Evolutionary conservation across 83 land plant genomes (phyloP).

Genomic region (Thuja plicata): DNA sequence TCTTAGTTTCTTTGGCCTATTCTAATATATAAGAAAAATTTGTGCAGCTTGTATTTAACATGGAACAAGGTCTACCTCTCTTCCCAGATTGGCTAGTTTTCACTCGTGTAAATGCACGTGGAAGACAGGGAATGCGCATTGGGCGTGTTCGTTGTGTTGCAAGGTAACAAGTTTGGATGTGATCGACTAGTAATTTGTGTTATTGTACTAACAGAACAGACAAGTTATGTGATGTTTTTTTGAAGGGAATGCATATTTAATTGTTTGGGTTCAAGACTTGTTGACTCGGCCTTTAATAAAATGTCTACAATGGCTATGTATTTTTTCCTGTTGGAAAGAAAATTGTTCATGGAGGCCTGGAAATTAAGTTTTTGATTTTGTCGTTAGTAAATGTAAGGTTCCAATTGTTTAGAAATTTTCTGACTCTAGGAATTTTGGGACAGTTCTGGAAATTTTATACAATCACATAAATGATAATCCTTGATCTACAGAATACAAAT

Average conservation of each 20-base stretch:
- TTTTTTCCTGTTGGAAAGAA: not conserved
- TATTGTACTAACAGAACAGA: not conserved
- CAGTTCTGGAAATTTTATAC: not conserved
- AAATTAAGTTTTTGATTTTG: not conserved
- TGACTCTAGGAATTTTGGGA: not conserved
- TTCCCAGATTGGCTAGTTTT: constrained; percentile 89
- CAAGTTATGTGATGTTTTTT: not conserved
- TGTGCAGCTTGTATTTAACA: constrained; percentile 83
- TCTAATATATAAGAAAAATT: not conserved
- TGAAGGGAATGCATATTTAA: not conserved
- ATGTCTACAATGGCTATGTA: not conserved
- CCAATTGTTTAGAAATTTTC: not conserved
- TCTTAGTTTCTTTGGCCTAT: not conserved
- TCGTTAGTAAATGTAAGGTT: not conserved
- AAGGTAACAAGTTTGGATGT: constrained; percentile 40
- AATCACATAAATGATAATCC: not conserved
- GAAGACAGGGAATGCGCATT: constrained; percentile 69
- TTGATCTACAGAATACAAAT: not conserved
- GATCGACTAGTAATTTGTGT: not conserved
- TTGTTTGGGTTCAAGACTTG: not conserved
- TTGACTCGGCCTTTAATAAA: not conserved
- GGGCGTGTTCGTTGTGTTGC: constrained; percentile 77
- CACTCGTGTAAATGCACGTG: constrained; percentile 82
- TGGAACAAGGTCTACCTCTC: constrained; percentile 95
- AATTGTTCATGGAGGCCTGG: not conserved